Evolutionary conservation across 176 grass and related monocot species (phyloP).

Genomic region (Hsuehochloa calcarea): DNA sequence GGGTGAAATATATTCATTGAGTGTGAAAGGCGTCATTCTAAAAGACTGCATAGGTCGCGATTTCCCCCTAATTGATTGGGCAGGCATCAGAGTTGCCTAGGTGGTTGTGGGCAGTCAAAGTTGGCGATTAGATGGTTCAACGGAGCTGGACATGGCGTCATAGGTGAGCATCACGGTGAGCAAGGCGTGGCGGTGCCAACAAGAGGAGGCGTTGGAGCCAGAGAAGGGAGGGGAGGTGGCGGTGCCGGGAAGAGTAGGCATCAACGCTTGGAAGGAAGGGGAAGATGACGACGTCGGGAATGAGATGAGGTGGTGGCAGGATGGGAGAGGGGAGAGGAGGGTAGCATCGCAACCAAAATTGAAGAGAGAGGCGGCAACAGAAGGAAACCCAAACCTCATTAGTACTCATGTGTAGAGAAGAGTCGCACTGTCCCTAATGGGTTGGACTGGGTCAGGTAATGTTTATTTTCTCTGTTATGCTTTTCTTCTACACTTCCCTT

Average conservation of each 20-base stretch:
- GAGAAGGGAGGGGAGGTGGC: no score
- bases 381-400: not conserved
- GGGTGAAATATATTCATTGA: no score
- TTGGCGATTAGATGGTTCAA: no score
- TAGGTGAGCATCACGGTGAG: not conserved
- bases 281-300: rapidly evolving
- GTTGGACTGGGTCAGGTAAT: not conserved
- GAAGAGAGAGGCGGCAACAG: not conserved
- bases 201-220: not conserved
- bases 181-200: not conserved
- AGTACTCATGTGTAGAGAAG: not conserved
- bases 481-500: not conserved
- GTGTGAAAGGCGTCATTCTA: no score
- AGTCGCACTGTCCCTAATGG: not conserved
- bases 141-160: no score
- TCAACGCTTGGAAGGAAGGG: no score
- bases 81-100: no score
- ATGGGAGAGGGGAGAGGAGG: not conserved
- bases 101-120: no score
- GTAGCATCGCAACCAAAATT: rapidly evolving
- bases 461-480: not conserved
- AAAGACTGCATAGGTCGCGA: no score
- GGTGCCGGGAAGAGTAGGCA: no score
- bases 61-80: no score
- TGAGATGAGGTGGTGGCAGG: rapidly evolving